These are phyloP conservation scores for Ascochyta rabiei DNA, from an alignment of 2,329 filamentous ascomycete species.

Conservation along the genomic window DNA sequence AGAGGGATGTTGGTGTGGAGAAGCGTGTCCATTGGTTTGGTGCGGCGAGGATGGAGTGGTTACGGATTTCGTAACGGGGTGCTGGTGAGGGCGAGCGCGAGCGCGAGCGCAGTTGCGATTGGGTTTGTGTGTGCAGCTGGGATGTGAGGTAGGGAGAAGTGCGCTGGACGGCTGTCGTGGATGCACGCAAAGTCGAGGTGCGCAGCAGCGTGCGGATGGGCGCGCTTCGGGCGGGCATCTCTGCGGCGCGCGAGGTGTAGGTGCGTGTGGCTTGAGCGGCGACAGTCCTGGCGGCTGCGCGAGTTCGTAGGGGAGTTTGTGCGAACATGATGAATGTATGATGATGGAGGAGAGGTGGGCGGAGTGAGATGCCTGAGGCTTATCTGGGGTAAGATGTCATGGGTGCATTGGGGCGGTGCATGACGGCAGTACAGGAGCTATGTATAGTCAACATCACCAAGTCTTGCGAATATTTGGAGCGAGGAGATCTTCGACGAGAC, in stretches of 20 bases:
- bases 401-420: conserved; percentile 10
- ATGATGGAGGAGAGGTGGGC: conserved; percentile 3
- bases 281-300: conserved; percentile 6
- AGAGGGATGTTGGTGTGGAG: conserved; percentile 36
- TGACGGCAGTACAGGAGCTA: not conserved
- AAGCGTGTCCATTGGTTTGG: conserved; percentile 44
- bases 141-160: conserved; percentile 27
- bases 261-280: conserved; percentile 15
- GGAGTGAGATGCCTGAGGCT: conserved; percentile 13
- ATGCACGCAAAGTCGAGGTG: conserved; percentile 34
- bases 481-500: not conserved
- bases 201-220: conserved; percentile 40
- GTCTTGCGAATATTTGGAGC: not conserved
- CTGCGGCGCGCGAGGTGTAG: conserved; percentile 25
- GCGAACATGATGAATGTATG: conserved; percentile 7
- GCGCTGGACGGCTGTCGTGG: conserved; percentile 30
- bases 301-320: conserved; percentile 4
- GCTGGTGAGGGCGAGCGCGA: conserved; percentile 34
- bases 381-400: conserved; percentile 16
- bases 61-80: conserved; percentile 34
- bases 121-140: conserved; percentile 21
- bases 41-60: conserved; percentile 31
- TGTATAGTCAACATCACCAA: not conserved
- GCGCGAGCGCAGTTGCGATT: conserved; percentile 25
- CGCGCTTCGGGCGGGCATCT: conserved; percentile 32